These are phyloP conservation scores for Hypoxylon perforatum DNA, from an alignment of 495 filamentous ascomycete genomes.

Conservation along the genomic window DNA sequence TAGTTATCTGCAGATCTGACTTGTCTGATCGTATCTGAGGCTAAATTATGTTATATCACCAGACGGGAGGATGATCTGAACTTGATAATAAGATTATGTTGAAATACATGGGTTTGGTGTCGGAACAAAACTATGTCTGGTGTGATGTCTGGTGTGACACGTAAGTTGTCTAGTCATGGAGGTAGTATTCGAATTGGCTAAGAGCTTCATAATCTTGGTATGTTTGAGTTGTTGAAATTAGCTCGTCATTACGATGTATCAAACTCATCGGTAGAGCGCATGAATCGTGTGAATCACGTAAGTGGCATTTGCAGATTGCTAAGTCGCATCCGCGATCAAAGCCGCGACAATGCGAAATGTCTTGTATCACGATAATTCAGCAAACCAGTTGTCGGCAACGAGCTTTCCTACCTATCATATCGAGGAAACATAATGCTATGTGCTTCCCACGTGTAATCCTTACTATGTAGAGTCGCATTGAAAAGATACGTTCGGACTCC, in stretches of 20 bases:
- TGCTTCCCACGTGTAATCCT: conserved; percentile 17
- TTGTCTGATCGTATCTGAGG: too few species aligned
- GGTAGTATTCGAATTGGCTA: not conserved
- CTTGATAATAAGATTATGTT: too few species aligned
- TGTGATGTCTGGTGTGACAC: not conserved
- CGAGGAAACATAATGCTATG: conserved; percentile 7
- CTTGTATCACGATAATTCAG: conserved; percentile 14
- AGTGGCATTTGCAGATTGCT: conserved; percentile 14
- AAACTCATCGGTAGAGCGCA: conserved; percentile 12
- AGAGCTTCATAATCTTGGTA: conserved; percentile 2
- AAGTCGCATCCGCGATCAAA: conserved; percentile 19
- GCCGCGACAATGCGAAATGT: conserved; percentile 6
- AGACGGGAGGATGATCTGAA: too few species aligned
- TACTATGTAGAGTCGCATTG: conserved; percentile 11
- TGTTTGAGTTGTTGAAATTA: not conserved
- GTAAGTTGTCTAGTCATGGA: not conserved
- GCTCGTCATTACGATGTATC: conserved; percentile 11
- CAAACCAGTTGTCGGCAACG: not conserved
- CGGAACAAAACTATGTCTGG: too few species aligned
- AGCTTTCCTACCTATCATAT: conserved; percentile 15
- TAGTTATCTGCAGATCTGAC: too few species aligned
- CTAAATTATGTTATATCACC: too few species aligned
- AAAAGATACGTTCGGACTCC: conserved; percentile 26
- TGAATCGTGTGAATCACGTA: conserved; percentile 31
- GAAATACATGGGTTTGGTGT: not conserved